Evolutionary conservation across 2,329 filamentous ascomycete species (phyloP), one percentile per base, ranked within the genome.

Genomic region (Hymenoscyphus scutula): DNA sequence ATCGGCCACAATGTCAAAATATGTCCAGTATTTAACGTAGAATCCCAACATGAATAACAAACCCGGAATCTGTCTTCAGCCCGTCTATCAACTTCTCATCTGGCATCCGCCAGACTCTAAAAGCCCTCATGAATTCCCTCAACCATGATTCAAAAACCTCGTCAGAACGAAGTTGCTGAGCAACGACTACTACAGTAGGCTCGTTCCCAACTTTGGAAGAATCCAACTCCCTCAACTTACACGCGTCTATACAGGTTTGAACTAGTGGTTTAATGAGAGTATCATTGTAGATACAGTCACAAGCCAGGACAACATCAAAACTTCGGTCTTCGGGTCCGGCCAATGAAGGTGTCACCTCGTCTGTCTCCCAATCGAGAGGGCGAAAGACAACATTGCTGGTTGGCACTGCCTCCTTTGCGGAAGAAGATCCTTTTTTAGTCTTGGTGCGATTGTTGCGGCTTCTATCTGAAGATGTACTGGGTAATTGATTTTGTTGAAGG

Each of bases 231-330:
- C 87, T 80, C 17, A 94, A 75, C 10, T 78, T 78, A 75, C 92
- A 96, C 27, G 87, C 82, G 65, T 96, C 90, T 5, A 81, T 85
- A 74, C 91, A 96, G 0, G 91, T 90, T 70, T 88, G 84, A n/a
- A 95, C 90, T 56, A 98, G 84, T 0, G 93, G 92, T 53, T 84
- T 79, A 27, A 98, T 85, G 2, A 98, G 83, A 2, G 89, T 85
- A 68, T 97, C 91, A 76, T 98, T 99, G 80, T 96, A 99, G 69
- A 99, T 89, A 76, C 93, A 97, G 76, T 99, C 95, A 73, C 92
- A 96, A 3, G 92, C 92, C 38, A 98, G 74, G 11, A 98, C 80
- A 15, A 87, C 77, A 71, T 96, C 89, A 68, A 95, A 89, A 62
- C 82, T 81, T 71, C 69, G 73, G 60, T 17, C 63, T 59, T 53